Evolutionary conservation across 2,329 filamentous ascomycete species (phyloP).

Genomic region (Nothophaeocryptopus gaeumannii): DNA sequence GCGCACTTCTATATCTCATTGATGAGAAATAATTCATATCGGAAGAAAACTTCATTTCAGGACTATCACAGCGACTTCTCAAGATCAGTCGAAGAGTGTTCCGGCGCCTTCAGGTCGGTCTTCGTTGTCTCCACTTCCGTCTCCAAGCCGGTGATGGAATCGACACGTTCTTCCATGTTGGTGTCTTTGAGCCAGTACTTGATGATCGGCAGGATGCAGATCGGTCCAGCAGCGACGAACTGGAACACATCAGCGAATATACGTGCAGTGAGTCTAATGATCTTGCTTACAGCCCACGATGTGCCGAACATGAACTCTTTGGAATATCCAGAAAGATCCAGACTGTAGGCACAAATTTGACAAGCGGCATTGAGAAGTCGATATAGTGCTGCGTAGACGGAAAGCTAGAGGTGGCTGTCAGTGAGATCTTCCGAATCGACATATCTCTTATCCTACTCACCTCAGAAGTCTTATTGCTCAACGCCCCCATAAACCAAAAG

Average conservation of each 20-base stretch:
- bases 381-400: slow-evolving; percentile 4
- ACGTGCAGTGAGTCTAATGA: neutral
- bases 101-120: too few relatives aligned
- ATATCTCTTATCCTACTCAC: neutral
- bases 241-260: neutral
- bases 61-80: too few relatives aligned
- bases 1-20: too few relatives aligned
- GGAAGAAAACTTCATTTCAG: too few relatives aligned
- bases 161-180: slow-evolving; percentile 5
- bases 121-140: too few relatives aligned
- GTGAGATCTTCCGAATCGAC: neutral
- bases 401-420: neutral
- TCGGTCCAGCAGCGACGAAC: slow-evolving; percentile 7
- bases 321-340: slow-evolving; percentile 7
- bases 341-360: slow-evolving; percentile 3
- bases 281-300: slow-evolving; percentile 3
- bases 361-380: slow-evolving; percentile 6
- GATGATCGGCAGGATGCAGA: slow-evolving; percentile 4
- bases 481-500: slow-evolving; percentile 7
- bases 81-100: too few relatives aligned
- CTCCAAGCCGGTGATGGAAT: too few relatives aligned
- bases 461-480: slow-evolving; percentile 9
- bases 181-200: slow-evolving; percentile 9
- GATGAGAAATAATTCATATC: too few relatives aligned
- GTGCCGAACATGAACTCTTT: slow-evolving; percentile 9